Evolutionary conservation across 805 yeast genomes (phyloP).

Genomic region (Sungouiella thailandica): DNA sequence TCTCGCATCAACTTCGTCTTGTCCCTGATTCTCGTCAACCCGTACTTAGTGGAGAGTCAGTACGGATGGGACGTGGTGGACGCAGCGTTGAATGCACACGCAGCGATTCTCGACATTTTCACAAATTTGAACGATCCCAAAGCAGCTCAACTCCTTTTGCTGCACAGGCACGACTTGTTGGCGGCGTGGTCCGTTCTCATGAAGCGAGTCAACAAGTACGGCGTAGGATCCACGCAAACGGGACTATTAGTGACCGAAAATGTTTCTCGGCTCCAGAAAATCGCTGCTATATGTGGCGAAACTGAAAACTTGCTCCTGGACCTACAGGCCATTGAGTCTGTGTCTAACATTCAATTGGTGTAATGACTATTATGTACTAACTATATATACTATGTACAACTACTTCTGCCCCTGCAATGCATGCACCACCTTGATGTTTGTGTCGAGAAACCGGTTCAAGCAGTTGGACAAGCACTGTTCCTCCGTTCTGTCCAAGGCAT

Average conservation of each 20-base stretch:
- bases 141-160: conserved; percentile 15
- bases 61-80: conserved; percentile 12
- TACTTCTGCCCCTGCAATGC: conserved; percentile 34
- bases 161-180: conserved; percentile 30
- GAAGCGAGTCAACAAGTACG: conserved; percentile 7
- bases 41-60: conserved; percentile 21
- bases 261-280: neutral
- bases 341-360: too few relatives aligned
- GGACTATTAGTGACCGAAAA: conserved; percentile 1
- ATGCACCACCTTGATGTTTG: conserved; percentile 79
- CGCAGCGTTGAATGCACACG: conserved; percentile 21
- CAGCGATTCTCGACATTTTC: conserved; percentile 12
- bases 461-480: conserved; percentile 75
- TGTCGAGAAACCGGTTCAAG: conserved; percentile 79
- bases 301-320: too few relatives aligned
- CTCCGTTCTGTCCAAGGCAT: conserved; percentile 52
- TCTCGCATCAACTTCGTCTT: conserved; percentile 25
- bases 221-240: conserved; percentile 6
- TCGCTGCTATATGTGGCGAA: neutral
- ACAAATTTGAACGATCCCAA: conserved; percentile 12
- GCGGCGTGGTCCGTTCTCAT: conserved; percentile 31
- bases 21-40: conserved; percentile 28
- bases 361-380: too few relatives aligned
- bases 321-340: too few relatives aligned
- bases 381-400: conserved; percentile 3